Base-by-base conservation (phyloP, 2,329 filamentous ascomycete genomes). In the Dryadomyces quercus-mongolicae region DNA sequence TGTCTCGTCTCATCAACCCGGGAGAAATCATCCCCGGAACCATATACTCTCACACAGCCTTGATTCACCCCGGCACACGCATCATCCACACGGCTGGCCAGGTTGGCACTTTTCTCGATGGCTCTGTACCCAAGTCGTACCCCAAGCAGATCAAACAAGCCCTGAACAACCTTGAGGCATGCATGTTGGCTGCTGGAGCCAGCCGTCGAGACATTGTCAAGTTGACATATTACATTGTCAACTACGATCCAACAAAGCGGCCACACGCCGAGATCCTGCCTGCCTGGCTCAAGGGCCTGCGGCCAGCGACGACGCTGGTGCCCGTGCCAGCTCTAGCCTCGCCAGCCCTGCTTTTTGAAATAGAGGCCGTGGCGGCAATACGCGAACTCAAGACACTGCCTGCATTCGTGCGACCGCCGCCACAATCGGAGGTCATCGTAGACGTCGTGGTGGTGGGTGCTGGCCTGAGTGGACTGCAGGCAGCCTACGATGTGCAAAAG, bases 261-360 rank as follows among this genome's bases (percentile, higher is more conserved):
- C 8, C 48, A 16, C 56, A 57, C 36, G 40, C 44, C 21, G 22
- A 45, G 18, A 45, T 49, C 6, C 49, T 57, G 12, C 25, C 18
- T 6, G 42, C 15, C 2, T 57, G 51, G 15, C 46, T 57, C 8
- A 18, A 56, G 21, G 56, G 54, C 18, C 51, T 49, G 21, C 65
- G 69, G 4, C 72, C 72, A 0, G 67, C 68, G 16, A 68, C 69
- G 13, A 74, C 70, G 0, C 60, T 75, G 4, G 65, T 74, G 0
- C 71, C 73, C 2, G 71, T 74, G 5, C 59, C 65, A 0, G 58
- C 65, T 38, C 64, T 76, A 3, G 72, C 71, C 0, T 58, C 62
- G 1, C 64, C 71, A 2, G 60, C 59, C 3, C 71, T 66, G 63
- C 61, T 71, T 3, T 70, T 75, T 57, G 71, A 75, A 62, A 65